Base-by-base conservation (phyloP, 805 yeast genomes). In the Candida sakaeoensis region DNA sequence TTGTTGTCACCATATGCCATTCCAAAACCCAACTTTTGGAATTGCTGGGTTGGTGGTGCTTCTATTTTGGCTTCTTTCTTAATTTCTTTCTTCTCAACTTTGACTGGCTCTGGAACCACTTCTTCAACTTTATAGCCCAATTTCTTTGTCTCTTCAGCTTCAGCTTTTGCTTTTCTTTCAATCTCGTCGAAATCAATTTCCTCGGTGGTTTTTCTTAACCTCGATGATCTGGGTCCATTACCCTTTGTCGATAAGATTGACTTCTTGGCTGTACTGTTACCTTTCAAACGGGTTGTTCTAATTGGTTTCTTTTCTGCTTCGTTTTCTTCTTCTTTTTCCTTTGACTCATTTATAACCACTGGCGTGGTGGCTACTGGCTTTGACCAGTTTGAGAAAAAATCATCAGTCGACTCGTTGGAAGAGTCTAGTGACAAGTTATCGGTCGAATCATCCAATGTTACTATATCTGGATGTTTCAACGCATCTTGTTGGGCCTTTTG, bases 371-470 rank as follows among this genome's bases (percentile, higher is more conserved):
- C 62, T 32, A 69, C 63, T n/a, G 95, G 88, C 55, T 87, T 87
- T 42, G 86, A 87, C 93, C 96, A 90, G 57, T 80, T 82, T 39
- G 93, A 76, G 65, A 93, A 93, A 61, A 93, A 93, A 62, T 88
- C 96, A 60, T 89, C 96, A 18, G 74, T 74, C 14, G 69, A 60
- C 14, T 72, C 60, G 14, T 60, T 53, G 7, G 64, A 58, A 10
- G 69, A 61, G 35, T 51, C 54, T 33, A 57, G 40, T 31, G 55
- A 48, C 17, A 45, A 44, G 31, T 49, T 49, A 36, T 56, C 65
- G 17, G 51, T 48, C 16, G 66, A 55, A 48, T 74, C 78, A 38
- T 79, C 86, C 49, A 85, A 69, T 23, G 82, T 85, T 18, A 85
- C 79, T 24, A 75, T 72, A 37, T 83, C 80, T n/a, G 96, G 95